Conservation (phyloP, 164 flowering plant genomes). For the Stephania yunnanensis region DNA sequence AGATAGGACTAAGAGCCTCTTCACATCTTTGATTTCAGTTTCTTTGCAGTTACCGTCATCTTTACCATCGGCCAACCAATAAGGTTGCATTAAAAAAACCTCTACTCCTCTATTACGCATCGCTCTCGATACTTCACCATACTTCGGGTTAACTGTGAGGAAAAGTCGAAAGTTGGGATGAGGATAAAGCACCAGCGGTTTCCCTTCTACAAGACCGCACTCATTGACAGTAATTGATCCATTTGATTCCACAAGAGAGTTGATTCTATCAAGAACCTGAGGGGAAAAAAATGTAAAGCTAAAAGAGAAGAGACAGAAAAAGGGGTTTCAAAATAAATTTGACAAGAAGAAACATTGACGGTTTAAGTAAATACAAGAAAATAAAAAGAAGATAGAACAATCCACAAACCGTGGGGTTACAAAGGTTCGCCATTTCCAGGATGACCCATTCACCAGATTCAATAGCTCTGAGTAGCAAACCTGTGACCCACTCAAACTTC, state of each 20-base stretch:
- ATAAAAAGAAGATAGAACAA: neutral
- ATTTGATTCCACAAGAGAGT: conserved; percentile 82
- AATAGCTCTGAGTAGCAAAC: conserved; percentile 72
- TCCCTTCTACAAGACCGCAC: conserved; percentile 83
- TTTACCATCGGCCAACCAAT: conserved; percentile 38
- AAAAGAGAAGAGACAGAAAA: neutral
- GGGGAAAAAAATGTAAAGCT: neutral
- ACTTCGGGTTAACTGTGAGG: conserved; percentile 76
- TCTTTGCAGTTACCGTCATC: conserved; percentile 21
- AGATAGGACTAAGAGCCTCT: conserved; percentile 58
- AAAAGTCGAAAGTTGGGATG: conserved; percentile 84
- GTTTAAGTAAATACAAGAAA: neutral
- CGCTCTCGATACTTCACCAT: conserved; percentile 95
- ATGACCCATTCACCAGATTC: conserved; percentile 96
- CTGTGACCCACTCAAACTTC: conserved; percentile 94
- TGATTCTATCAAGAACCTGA: conserved; percentile 96
- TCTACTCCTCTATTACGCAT: conserved; percentile 98
- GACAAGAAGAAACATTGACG: neutral
- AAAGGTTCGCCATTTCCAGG: conserved; percentile 92
- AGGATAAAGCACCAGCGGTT: conserved; percentile 67
- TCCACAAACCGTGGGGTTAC: conserved; percentile 83
- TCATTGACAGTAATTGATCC: conserved; percentile 88
- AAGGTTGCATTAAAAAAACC: conserved; percentile 72
- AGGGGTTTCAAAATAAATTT: neutral
- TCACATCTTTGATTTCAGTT: conserved; percentile 45